phyloP scores from a whole-genome alignment of 1,284 basidiomycete species.

The Moniliella sp. region DNA sequence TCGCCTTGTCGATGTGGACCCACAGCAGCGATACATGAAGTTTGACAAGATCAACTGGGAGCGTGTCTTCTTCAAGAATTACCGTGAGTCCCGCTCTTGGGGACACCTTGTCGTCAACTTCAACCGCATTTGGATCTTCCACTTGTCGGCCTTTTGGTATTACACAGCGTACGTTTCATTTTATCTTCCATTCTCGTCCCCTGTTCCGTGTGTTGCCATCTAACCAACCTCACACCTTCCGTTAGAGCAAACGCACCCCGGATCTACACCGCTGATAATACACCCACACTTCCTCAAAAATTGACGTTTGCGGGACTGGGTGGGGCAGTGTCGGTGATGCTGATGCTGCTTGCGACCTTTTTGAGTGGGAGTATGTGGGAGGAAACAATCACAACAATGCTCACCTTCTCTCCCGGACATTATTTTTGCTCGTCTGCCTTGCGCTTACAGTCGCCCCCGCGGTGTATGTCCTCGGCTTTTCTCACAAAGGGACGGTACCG shows the following conservation, averaged over 20 bases:
- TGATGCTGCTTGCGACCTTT: constrained; percentile 31
- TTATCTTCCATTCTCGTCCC: too few species aligned
- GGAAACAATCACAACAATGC: constrained; percentile 34
- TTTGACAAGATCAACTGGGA: constrained; percentile 34
- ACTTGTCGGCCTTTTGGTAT: constrained; percentile 32
- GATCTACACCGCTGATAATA: constrained; percentile 48
- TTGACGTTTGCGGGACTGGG: constrained; percentile 28
- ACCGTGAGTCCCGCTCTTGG: constrained; percentile 32
- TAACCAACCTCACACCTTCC: too few species aligned
- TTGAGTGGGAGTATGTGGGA: constrained; percentile 31
- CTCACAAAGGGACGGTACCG: constrained; percentile 13
- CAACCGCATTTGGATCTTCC: constrained; percentile 34
- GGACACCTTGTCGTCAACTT: constrained; percentile 33
- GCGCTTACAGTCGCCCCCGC: constrained; percentile 27
- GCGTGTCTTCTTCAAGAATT: constrained; percentile 33
- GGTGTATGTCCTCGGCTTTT: constrained; percentile 30
- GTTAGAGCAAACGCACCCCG: constrained; percentile 79
- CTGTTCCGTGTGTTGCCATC: too few species aligned
- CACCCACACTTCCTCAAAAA: constrained; percentile 15
- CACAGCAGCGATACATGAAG: constrained; percentile 33
- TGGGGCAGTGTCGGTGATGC: constrained; percentile 26
- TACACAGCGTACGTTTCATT: constrained; percentile 42
- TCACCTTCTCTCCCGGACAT: constrained; percentile 26
- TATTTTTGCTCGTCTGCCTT: constrained; percentile 27
- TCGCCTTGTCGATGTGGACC: constrained; percentile 40